Base-by-base conservation (phyloP, 2,329 filamentous ascomycete species). In the Stemphylium beticola region DNA sequence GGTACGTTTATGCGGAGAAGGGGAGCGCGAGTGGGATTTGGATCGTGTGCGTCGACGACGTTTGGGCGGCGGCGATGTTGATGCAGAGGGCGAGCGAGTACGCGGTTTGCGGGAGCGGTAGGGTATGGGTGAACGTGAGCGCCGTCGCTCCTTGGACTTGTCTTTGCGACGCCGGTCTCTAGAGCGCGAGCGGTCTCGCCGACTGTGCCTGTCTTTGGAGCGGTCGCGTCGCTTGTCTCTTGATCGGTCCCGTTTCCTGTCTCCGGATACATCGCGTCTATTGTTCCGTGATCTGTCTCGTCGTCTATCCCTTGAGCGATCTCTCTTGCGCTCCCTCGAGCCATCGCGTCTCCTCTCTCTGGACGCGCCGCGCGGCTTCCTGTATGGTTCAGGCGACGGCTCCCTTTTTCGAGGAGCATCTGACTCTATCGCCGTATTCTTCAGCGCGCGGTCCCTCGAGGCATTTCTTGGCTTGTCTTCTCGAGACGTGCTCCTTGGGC, bases 1-100 rank as follows among this genome's bases (percentile, higher is more conserved):
- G 37, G 76, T 68, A 61, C 76, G 72, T 24, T 74, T 68, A 33
- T 75, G 65, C 59, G 81, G 74, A 44, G 77, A 75, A 29, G 78
- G 72, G 50, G 79, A 77, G 22, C 82, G 78, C 3, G 65, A 65
- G 6, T 65, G 62, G 15, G 60, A 62, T 50, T 61, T 42, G 47
- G 71, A 67, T 52, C 62, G 58, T 43, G 71, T 71, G 29, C 63
- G 69, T 39, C 69, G 71, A 38, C 64, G 68, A 48, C 72, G 74
- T 53, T 76, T 79, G 12, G 68, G 68, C 18, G 66, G 60, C 20
- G 67, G 68, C 15, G 67, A 68, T 8, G 55, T 53, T 1, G 70
- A 70, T 15, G 55, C 55, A n/a, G 66, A 68, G 8, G 60, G 62
- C 18, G 71, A 73, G 49, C 55, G 64, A 18, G 61, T 55, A 41